phyloP scores from a whole-genome alignment of 768 basidiomycete genomes.

The Tricholoma matsutake region DNA sequence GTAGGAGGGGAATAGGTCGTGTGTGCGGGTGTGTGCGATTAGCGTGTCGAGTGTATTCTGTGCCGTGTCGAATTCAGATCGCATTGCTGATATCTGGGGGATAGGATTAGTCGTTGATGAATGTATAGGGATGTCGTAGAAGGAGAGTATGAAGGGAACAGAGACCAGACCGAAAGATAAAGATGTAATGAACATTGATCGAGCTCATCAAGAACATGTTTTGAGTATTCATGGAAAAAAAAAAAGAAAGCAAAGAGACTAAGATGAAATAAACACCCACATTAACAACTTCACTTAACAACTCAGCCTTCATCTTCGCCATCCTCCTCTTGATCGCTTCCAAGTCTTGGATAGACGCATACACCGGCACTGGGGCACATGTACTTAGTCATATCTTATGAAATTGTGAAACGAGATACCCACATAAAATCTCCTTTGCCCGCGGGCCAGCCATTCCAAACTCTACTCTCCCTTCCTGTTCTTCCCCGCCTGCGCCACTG shows the following conservation, averaged over 20 bases:
- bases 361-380: slow-evolving; percentile 45
- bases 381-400: background rate
- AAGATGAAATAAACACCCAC: slow-evolving; percentile 34
- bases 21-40: slow-evolving; percentile 61
- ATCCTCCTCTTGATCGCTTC: slow-evolving; percentile 46
- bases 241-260: no score
- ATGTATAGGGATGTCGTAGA: background rate
- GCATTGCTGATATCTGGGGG: slow-evolving; percentile 63
- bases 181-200: background rate
- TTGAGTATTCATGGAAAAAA: background rate
- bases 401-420: background rate
- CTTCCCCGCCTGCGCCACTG: slow-evolving; percentile 17
- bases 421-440: background rate
- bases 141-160: no score
- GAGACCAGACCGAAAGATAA: background rate
- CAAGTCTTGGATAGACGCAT: slow-evolving; percentile 51
- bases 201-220: background rate
- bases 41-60: slow-evolving; percentile 48
- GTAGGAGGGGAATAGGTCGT: slow-evolving; percentile 53
- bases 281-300: slow-evolving; percentile 66
- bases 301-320: slow-evolving; percentile 64
- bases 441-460: background rate
- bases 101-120: background rate
- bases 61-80: slow-evolving; percentile 65
- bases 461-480: background rate